phyloP scores from a whole-genome alignment of 2,329 filamentous ascomycete species.

The Pseudogymnoascus sp. region DNA sequence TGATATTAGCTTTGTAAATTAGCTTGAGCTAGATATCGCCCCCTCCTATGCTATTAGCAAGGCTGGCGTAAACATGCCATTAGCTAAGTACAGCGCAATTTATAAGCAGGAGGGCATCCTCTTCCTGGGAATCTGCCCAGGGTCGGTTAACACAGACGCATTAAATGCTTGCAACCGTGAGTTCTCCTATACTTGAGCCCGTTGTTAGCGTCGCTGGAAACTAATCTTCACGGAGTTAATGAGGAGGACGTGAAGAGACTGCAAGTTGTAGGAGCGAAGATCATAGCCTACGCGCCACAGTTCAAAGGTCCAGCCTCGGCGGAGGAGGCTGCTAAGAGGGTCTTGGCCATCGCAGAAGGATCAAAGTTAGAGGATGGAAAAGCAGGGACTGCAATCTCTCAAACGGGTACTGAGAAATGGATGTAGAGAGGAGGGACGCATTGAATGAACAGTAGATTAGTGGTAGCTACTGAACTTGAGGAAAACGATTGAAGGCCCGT shows the following conservation, averaged over 20 bases:
- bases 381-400: neutral
- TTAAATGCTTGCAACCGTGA: slow-evolving; percentile 10
- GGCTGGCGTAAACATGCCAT: slow-evolving; percentile 43
- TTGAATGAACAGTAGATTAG: neutral
- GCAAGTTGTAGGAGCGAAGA: slow-evolving; percentile 24
- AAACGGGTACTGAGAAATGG: neutral
- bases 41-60: slow-evolving; percentile 43
- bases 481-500: neutral
- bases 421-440: neutral
- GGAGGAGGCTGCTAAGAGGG: slow-evolving; percentile 30
- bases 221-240: slow-evolving; percentile 9
- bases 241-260: slow-evolving; percentile 24
- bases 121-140: slow-evolving; percentile 46
- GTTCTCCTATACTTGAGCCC: neutral
- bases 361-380: slow-evolving; percentile 35
- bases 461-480: neutral
- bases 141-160: slow-evolving; percentile 38
- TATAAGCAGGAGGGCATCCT: slow-evolving; percentile 40
- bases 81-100: slow-evolving; percentile 42
- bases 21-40: slow-evolving; percentile 31
- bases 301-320: slow-evolving; percentile 33
- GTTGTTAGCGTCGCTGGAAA: neutral
- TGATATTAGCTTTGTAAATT: slow-evolving; percentile 38
- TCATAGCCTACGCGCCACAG: slow-evolving; percentile 35
- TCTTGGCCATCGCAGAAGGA: slow-evolving; percentile 32